Conservation (phyloP, 2,329 filamentous ascomycete species). For the Neonectria magnoliae region DNA sequence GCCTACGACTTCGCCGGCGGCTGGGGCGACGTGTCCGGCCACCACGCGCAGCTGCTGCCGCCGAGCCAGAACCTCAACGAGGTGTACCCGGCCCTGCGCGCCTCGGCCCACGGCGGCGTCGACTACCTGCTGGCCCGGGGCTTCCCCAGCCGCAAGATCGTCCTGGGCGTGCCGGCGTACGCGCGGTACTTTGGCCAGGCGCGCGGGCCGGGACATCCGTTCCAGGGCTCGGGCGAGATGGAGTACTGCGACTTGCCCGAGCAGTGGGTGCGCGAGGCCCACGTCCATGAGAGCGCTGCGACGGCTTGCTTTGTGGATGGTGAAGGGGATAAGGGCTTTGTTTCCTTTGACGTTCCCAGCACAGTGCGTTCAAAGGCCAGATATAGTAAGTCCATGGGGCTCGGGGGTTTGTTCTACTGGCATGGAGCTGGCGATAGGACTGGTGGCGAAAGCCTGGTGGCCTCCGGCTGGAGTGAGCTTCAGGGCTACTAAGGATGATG, state of each 20-base stretch:
- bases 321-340: constrained; percentile 58
- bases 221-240: constrained; percentile 60
- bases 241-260: constrained; percentile 71
- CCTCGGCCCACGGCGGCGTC: constrained; percentile 65
- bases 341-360: constrained; percentile 71
- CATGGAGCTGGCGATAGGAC: constrained; percentile 69
- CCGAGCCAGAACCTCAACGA: constrained; percentile 43
- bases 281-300: constrained; percentile 60
- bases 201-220: constrained; percentile 62
- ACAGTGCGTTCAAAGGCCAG: constrained; percentile 70
- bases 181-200: constrained; percentile 69
- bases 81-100: constrained; percentile 42
- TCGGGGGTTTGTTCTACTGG: constrained; percentile 76
- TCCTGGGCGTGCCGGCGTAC: constrained; percentile 72
- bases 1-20: constrained; percentile 74
- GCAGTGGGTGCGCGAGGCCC: constrained; percentile 54
- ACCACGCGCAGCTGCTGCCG: constrained; percentile 70
- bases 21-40: constrained; percentile 69
- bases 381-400: constrained; percentile 62
- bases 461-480: constrained; percentile 66
- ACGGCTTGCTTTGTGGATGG: constrained; percentile 67
- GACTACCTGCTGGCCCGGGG: constrained; percentile 62
- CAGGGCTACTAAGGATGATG: not conserved
- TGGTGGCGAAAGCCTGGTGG: constrained; percentile 66
- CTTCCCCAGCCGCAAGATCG: constrained; percentile 66